Base-by-base conservation (phyloP, 768 basidiomycete genomes). In the Russula olivacea region DNA sequence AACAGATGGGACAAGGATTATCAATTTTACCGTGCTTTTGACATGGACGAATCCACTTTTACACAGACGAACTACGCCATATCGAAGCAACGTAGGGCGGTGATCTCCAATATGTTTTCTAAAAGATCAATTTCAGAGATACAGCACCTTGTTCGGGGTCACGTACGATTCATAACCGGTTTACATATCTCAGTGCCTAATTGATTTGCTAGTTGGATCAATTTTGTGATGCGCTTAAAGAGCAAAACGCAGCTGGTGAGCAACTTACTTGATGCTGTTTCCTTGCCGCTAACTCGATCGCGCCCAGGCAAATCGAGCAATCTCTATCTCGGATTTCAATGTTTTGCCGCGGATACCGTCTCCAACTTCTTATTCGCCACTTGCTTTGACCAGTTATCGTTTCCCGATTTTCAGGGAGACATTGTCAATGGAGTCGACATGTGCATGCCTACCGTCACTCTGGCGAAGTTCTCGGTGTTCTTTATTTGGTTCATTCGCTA, bases 321-420 rank as follows among this genome's bases (percentile, higher is more conserved):
- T 58, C 71, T 79, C 66, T 76, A 74, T 68, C 68, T 75, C 41
- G 79, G 77, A 6, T 80, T 77, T 55, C 73, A 78, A 36, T 76
- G 77, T 36, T 71, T 74, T 11, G 73, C 78, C 9, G 68, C 79
- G 63, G 80, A 80, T 61, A 74, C 78, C 47, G 76, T 80, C 58
- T 71, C 77, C 14, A 71, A 74, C 10, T 78, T 79, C 64, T 76
- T 76, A 61, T 80, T 80, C 55, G 72, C 73, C 7, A 68, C 70
- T 30, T 74, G 69, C n/a, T 63, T 72, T 32, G 69, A 76, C 48
- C 70, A 73, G 7, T 69, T 79, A 17, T 69, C 73, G 21, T 66
- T 61, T 38, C 71, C 70, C 3, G 70, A 71, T 15, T 80, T 81
- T 63, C 66, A 67, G 15, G 69, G 74, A 19, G 74, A 75, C 3